Evolutionary conservation across 306 rosid genomes (phyloP), one percentile per base, ranked within the genome.

Genomic region (Glycine latifolia): DNA sequence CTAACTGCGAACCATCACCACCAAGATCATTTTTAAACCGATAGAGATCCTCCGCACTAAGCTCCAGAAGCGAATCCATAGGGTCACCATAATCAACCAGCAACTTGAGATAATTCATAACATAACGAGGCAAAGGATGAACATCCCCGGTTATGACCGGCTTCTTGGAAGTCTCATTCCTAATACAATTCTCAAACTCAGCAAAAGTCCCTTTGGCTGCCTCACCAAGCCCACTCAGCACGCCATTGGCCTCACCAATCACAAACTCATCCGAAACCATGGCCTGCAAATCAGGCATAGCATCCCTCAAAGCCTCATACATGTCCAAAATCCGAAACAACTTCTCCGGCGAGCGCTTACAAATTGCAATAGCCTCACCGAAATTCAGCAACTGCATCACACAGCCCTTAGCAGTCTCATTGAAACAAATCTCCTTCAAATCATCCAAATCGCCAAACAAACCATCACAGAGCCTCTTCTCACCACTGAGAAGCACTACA

Each of bases 81-180:
- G 97, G 78, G 11, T 82, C 88, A 46, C 91, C 82, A 79, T 96
- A 96, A 87, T 92, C 99, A 80, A 91, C 97, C 71, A 96, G 94
- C 93, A 96, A 80, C 62, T 88, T 96, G 80, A 91, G 77, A 82
- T 96, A 96, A 83, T 96, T 96, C 99, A 96, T 93, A 39, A 96
- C 99, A 76, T 96, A 96, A 55, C 98, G 92, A 20, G 92, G 87
- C 81, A 96, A 78, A 0, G 98, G 99, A 78, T 96, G 99, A 87
- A 96, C 88, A 63, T 92, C 99, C 11, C 98, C 98, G 1, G 87
- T 91, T 33, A 85, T 80, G 85, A 92, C 91, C 0, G 93, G 91
- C 75, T 90, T 93, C 83, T 80, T 93, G 0, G 98, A 92, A 78
- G 88, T 81, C 88, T 96, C 99, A 48, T 83, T 85, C 84, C 90